Base-by-base conservation (phyloP, 257 asterid genomes). In the Rehmannia glutinosa region DNA sequence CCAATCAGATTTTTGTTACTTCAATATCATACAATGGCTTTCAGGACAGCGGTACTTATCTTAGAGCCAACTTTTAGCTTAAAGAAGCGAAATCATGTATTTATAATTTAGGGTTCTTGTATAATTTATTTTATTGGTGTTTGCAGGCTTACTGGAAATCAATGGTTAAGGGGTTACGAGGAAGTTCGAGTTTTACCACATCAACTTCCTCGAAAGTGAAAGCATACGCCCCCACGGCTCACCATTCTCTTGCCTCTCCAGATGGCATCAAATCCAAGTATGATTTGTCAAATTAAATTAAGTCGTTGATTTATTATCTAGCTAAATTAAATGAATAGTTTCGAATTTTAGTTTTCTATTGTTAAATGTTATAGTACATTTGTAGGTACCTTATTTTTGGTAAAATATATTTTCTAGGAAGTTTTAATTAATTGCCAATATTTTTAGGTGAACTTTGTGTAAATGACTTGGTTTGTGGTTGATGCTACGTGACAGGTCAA, bases 91-190 rank as follows among this genome's bases (percentile, higher is more conserved):
- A 33, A 45, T 45, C 7, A 19, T 47, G 16, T 3, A 32, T 8
- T 56, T 17, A 30, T 5, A 6, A 17, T 35, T 0, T 15, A 13
- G n/a, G n/a, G n/a, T n/a, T n/a, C n/a, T n/a, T n/a, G n/a, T 19
- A 1, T 15, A 1, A 32, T 47, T 17, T 10, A 4, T 11, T 20
- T 8, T n/a, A 5, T 41, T 1, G 46, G 0, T 46, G 38, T 15
- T 30, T 52, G 25, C 39, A 82, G 86, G 68, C 13, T 68, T 27
- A 36, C 50, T 66, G 73, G 78, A 73, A 66, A 66, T 73, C 65
- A 0, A 66, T 66, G 54, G 77, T 1, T 0, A 50, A 39, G 0
- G 50, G 10, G 12, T 8, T 58, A 23, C 33, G 56, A 13, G 73
- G 56, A 11, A 45, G 62, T 12, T 58, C 51, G 20, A 57, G 46